Percentiles rank a stretch among this genome's conserved stretches.
Conservation (phyloP, 177 flowering plant species). For the Vitis hybrid region DNA sequence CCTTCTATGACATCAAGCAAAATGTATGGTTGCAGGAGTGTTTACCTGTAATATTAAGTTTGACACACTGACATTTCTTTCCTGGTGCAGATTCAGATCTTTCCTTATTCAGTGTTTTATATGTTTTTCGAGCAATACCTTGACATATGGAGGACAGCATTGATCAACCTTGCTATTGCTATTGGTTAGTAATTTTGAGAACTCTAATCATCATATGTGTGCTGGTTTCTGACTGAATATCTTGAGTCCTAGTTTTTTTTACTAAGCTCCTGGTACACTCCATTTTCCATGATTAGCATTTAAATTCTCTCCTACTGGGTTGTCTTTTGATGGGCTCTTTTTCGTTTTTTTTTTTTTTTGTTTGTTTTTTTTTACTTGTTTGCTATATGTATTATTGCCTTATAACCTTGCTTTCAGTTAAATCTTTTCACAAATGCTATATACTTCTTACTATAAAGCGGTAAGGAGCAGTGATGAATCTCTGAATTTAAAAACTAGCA, state of each 20-base stretch:
- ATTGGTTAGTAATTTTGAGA: slow-evolving; percentile 59
- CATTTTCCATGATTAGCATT: too few relatives aligned
- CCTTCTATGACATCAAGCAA: too few relatives aligned
- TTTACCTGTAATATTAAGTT: neutral
- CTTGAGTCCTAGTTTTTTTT: neutral
- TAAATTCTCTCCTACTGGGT: neutral
- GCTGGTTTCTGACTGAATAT: neutral
- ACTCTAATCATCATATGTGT: neutral
- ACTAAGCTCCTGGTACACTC: neutral
- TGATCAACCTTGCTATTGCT: slow-evolving; percentile 88
- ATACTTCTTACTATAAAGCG: too few relatives aligned
- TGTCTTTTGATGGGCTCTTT: neutral
- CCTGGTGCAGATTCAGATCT: slow-evolving; percentile 80
- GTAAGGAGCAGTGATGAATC: too few relatives aligned
- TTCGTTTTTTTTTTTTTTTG: neutral
- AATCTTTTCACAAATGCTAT: too few relatives aligned
- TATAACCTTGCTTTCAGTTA: too few relatives aligned
- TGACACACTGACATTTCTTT: slow-evolving; percentile 18
- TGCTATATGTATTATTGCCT: neutral
- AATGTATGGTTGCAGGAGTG: too few relatives aligned
- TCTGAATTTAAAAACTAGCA: neutral
- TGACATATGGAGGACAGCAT: slow-evolving; percentile 91
- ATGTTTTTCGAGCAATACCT: slow-evolving; percentile 98
- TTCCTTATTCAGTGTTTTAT: slow-evolving; percentile 93
- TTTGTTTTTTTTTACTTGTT: neutral